phyloP scores from a whole-genome alignment of 768 basidiomycete genomes.

The Chalciporus piperatus region DNA sequence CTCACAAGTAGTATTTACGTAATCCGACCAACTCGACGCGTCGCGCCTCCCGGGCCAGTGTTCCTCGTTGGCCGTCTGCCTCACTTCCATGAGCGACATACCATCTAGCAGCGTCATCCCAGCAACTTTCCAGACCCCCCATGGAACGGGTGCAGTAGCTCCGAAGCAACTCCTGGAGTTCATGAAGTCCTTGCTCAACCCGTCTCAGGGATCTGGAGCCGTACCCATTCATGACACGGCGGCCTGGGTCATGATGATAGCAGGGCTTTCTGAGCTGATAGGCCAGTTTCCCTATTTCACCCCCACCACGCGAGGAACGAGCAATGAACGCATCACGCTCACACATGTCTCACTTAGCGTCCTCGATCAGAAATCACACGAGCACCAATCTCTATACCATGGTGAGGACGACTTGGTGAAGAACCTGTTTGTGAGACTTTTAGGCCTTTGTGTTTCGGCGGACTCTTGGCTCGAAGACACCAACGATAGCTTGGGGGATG shows the following conservation, averaged over 20 bases:
- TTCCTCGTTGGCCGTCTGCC: not conserved
- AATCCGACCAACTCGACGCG: conserved; percentile 7
- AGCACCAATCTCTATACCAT: conserved; percentile 50
- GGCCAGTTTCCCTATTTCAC: conserved; percentile 54
- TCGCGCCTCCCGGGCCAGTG: too few relatives aligned
- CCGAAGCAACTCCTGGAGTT: conserved; percentile 44
- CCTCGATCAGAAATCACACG: conserved; percentile 47
- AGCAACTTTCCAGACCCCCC: conserved; percentile 31
- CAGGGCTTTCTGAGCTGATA: conserved; percentile 51
- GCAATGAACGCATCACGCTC: conserved; percentile 57
- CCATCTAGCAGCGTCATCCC: conserved; percentile 26
- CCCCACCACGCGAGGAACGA: conserved; percentile 47
- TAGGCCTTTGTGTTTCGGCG: conserved; percentile 53
- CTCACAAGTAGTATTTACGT: conserved; percentile 5
- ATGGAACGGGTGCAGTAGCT: conserved; percentile 22
- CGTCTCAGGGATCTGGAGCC: conserved; percentile 35
- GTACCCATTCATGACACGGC: conserved; percentile 35
- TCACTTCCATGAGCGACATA: conserved; percentile 29
- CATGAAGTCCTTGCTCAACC: conserved; percentile 37
- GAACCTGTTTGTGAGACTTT: conserved; percentile 48
- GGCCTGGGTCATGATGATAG: conserved; percentile 50
- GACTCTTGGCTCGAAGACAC: conserved; percentile 59
- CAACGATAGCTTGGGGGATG: conserved; percentile 35
- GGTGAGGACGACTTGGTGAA: conserved; percentile 44
- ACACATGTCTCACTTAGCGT: conserved; percentile 54